A percentile compares a stretch with the other conserved stretches of the same genome.
Conservation (phyloP, 768 basidiomycete genomes). For the Collybia nuda region DNA sequence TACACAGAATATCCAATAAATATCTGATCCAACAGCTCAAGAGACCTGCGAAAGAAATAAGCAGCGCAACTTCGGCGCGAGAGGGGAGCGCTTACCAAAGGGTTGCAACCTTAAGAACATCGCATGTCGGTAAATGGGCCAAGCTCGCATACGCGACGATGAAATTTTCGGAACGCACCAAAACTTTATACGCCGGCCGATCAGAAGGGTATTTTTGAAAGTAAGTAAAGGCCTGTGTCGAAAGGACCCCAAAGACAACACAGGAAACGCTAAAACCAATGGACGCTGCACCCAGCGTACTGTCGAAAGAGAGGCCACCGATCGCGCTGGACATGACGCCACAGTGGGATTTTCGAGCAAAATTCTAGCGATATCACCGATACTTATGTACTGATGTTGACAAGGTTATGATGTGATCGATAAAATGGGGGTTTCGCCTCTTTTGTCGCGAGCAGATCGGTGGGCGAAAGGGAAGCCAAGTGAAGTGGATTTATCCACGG, state of each 20-base stretch:
- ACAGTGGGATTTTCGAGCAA: too few species aligned
- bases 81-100: conserved; percentile 22
- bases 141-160: background rate
- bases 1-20: conserved; percentile 55
- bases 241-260: conserved; percentile 37
- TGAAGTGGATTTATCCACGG: too few species aligned
- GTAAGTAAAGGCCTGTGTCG: conserved; percentile 36
- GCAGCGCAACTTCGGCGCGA: background rate
- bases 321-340: too few species aligned
- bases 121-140: background rate
- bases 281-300: conserved; percentile 39
- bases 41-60: conserved; percentile 26
- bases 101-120: conserved; percentile 21
- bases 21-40: conserved; percentile 48
- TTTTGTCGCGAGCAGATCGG: too few species aligned
- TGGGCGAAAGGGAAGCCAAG: too few species aligned
- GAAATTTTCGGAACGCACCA: conserved; percentile 21
- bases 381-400: too few species aligned
- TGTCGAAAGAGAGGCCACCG: conserved; percentile 17
- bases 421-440: too few species aligned
- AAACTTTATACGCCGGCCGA: conserved; percentile 27
- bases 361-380: too few species aligned
- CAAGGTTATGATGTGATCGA: too few species aligned
- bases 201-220: conserved; percentile 38
- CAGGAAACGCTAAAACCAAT: conserved; percentile 40